Evolutionary conservation across 257 asterid genomes (phyloP), one percentile per base, ranked within the genome.

Genomic region (Orobanche coerulescens): DNA sequence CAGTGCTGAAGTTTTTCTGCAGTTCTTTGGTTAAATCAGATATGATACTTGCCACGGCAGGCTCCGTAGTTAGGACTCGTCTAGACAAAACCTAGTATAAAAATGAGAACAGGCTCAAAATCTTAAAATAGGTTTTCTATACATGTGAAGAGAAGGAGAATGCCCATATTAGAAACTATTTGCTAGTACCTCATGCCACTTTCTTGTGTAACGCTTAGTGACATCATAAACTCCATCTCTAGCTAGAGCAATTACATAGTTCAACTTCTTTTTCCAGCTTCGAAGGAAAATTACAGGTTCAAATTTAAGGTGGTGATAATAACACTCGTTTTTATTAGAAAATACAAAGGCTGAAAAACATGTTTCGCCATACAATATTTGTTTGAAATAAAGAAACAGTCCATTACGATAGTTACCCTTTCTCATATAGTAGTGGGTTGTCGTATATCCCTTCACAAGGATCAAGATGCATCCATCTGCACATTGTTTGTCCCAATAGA

Each of bases 381-480:
- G 22, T 24, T 6, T n/a, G 25, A 63, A 69, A 51, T 53, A 61
- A 44, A 51, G 18, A 15, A n/a, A 14, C n/a, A 37, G 43, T 4
- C 7, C 24, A 61, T 33, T 72, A 58, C 68, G 74, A 74, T 28
- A 66, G 57, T 55, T 85, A 92, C 98, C 98, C 98, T 76, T 84
- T 86, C 80, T 92, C 98, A 73, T 92, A 92, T 58, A 92, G 79
- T 47, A 92, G 73, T 26, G 96, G 98, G 51, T 75, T 92, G 86
- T 86, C 96, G 66, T 84, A 85, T 64, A 84, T 88, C 75, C 95
- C 98, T 74, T 92, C 98, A 72, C 98, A 92, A 25, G 98, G 95
- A 78, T 92, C 98, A 68, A 92, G 95, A 73, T 92, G 98, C 90
- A 92, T 84, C 98, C 98, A 92, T 78, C 98, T 92, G 94, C 76